Evolutionary conservation across 176 grass and related monocot species (phyloP), one percentile per base, ranked within the genome.

Genomic region (Cenchrus purpureus): DNA sequence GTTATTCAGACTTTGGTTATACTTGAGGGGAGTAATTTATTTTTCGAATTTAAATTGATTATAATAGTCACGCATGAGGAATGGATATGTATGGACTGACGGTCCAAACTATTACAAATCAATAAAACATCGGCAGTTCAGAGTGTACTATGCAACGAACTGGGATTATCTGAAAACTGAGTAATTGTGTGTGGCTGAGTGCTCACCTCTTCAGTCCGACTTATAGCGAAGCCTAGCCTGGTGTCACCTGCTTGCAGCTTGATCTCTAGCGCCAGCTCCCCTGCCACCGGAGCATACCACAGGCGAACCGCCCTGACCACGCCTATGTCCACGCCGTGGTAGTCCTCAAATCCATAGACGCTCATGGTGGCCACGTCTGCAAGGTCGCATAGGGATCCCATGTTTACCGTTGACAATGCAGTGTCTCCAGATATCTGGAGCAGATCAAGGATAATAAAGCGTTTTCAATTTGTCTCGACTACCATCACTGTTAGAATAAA

Each of bases 301-400:
- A 95, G 56, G 44, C 88, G 90, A 19, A 84, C 85, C 0, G 88
- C 85, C 73, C 93, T 69, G 4, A 90, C 75, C 7, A 95, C 85
- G 12, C 93, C 93, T 10, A 95, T 95, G 74, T 95, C 90, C 12
- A 95, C 71, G 9, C 93, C 93, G 8, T 90, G 90, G 88, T 95
- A 95, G 59, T 92, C 90, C 87, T 95, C 90, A 12, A 95, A 95
- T 6, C 90, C 93, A 9, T 92, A 92, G 17, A 95, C 83, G 70
- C 93, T 95, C 62, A 89, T 81, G 67, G 90, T 92, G 5, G 90
- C 90, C 80, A 92, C 57, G 79, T 95, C 89, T 7, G 88, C 77
- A 8, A 95, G 79, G 73, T 95, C 90, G 31, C 88, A 68, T 20
- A 91, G 76, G 12, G 88, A 90, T 22, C 90, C 88, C 93, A 86